A percentile compares a stretch with the other conserved stretches of the same genome.
These are phyloP conservation scores for Xenosphaeropsis pyriputrescens DNA, from an alignment of 2,329 filamentous ascomycete genomes.

Conservation along the genomic window DNA sequence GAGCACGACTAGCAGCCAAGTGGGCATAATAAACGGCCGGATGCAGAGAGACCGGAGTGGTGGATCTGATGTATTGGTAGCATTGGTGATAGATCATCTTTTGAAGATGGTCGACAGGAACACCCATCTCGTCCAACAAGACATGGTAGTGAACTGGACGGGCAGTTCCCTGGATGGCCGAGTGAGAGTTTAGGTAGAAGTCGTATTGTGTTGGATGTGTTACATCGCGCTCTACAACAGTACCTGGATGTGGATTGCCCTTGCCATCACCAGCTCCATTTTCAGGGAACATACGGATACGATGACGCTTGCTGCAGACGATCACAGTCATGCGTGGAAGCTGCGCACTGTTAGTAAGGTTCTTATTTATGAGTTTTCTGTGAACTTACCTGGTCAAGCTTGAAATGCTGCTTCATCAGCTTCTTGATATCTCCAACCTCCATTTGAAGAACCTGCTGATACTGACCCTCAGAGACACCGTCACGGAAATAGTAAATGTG, in stretches of 20 bases:
- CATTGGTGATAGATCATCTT: slow-evolving; percentile 89
- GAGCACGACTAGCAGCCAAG: slow-evolving; percentile 67
- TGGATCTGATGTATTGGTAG: slow-evolving; percentile 85
- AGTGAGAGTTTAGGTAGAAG: slow-evolving; percentile 60
- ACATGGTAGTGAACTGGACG: slow-evolving; percentile 88
- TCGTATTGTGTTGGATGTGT: slow-evolving; percentile 86
- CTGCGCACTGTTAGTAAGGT: slow-evolving; percentile 4
- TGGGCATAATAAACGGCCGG: slow-evolving; percentile 96
- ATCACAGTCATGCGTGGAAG: slow-evolving; percentile 85
- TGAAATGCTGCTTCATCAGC: slow-evolving; percentile 28
- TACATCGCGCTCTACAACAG: slow-evolving; percentile 75
- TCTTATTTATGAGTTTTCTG: not conserved
- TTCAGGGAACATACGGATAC: slow-evolving; percentile 80
- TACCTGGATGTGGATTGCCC: slow-evolving; percentile 72
- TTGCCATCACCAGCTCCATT: slow-evolving; percentile 49
- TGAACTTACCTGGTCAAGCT: slow-evolving; percentile 10
- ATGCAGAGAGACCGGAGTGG: slow-evolving; percentile 69
- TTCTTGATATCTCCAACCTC: slow-evolving; percentile 62
- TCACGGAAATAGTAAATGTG: slow-evolving; percentile 88
- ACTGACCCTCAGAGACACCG: slow-evolving; percentile 81
- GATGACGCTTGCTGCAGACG: slow-evolving; percentile 85
- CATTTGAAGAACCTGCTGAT: slow-evolving; percentile 60
- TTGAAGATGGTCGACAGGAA: slow-evolving; percentile 56
- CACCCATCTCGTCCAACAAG: slow-evolving; percentile 64
- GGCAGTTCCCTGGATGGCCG: slow-evolving; percentile 86